Conservation (phyloP, 2,329 filamentous ascomycete genomes). For the Cordyceps javanica region DNA sequence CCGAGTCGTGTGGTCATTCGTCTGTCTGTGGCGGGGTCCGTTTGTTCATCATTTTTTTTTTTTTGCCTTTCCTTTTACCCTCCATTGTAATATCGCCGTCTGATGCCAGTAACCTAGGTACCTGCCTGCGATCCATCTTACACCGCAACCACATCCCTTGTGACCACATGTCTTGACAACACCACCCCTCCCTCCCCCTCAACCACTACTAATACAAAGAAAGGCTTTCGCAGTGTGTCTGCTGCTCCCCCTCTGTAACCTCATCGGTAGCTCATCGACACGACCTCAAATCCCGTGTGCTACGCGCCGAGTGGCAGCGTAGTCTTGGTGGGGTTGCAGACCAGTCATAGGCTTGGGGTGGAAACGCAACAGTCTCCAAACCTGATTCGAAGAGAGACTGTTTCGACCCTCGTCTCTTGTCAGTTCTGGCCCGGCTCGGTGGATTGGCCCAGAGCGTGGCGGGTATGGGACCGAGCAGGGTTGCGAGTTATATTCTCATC, state of each 20-base stretch:
- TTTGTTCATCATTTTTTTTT: background rate
- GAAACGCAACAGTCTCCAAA: background rate
- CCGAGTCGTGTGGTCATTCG: background rate
- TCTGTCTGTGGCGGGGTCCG: background rate
- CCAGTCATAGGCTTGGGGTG: background rate
- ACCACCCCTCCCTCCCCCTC: background rate
- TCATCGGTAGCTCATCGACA: background rate
- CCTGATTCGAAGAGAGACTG: background rate
- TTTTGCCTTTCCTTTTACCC: background rate
- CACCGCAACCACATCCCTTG: background rate
- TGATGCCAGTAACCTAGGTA: background rate
- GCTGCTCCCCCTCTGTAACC: background rate
- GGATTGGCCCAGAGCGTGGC: background rate
- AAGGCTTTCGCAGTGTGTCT: conserved; percentile 1
- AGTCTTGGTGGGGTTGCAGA: background rate
- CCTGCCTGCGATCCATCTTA: background rate
- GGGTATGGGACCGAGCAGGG: background rate
- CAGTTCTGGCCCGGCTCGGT: background rate
- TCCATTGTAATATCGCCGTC: background rate
- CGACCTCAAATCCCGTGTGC: background rate
- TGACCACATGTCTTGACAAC: conserved; percentile 5
- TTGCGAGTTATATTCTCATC: background rate
- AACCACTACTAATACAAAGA: background rate
- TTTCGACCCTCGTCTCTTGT: background rate
- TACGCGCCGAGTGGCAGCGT: background rate